Conservation (phyloP, 2,329 filamentous ascomycete genomes). For the Trichoderma harzianum region DNA sequence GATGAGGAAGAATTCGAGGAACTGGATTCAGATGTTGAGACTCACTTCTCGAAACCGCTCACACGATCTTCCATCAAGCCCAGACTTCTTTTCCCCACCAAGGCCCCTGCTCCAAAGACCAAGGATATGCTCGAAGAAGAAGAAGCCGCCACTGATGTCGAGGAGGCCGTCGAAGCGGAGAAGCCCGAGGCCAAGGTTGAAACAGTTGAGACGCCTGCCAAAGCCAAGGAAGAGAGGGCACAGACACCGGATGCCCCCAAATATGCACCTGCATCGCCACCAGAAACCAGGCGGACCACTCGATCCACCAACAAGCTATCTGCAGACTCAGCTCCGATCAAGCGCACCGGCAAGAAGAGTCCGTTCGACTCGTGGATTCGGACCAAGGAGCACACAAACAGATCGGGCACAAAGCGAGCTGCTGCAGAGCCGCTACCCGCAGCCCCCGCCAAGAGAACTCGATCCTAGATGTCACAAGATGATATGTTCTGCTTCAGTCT, state of each 20-base stretch:
- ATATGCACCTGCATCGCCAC: constrained; percentile 59
- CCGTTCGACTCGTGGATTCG: constrained; percentile 68
- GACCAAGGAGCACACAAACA: constrained; percentile 54
- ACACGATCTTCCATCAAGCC: constrained; percentile 70
- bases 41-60: constrained; percentile 42
- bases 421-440: constrained; percentile 31
- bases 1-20: constrained; percentile 29
- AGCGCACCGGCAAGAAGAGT: constrained; percentile 41
- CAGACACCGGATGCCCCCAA: constrained; percentile 54
- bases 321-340: constrained; percentile 42
- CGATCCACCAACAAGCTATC: constrained; percentile 52
- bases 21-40: constrained; percentile 34
- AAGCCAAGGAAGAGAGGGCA: constrained; percentile 28
- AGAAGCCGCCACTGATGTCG: constrained; percentile 58
- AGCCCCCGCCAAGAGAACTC: constrained; percentile 35
- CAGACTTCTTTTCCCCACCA: constrained; percentile 64
- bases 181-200: constrained; percentile 29
- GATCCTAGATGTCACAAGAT: constrained; percentile 27
- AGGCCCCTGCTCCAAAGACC: constrained; percentile 33
- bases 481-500: background rate
- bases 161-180: constrained; percentile 41
- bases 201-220: constrained; percentile 40
- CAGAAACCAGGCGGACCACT: constrained; percentile 58
- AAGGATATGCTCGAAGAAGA: constrained; percentile 51
- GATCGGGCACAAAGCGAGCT: constrained; percentile 42